phyloP scores from a whole-genome alignment of 305 asterid species.

The Fraxinus angustifolia region DNA sequence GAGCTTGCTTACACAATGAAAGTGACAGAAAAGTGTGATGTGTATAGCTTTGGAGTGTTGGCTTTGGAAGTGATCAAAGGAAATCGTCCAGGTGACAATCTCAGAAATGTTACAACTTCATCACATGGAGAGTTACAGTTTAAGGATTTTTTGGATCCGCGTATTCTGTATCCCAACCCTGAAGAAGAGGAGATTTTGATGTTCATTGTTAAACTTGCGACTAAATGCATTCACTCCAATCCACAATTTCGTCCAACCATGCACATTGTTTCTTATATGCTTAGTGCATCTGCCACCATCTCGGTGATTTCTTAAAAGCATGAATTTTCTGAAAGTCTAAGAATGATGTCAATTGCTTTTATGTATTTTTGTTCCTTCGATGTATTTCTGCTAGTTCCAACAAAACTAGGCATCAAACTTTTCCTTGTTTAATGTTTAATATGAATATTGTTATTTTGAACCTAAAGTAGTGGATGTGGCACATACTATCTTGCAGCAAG shows the following conservation, averaged over 20 bases:
- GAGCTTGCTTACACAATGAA: conserved; percentile 22
- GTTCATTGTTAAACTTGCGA: conserved; percentile 22
- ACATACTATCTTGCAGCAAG: neutral
- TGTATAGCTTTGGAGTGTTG: conserved; percentile 16
- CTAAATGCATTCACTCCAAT: neutral
- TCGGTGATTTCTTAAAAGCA: neutral
- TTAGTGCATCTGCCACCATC: neutral
- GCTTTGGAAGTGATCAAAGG: conserved; percentile 24
- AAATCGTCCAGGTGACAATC: conserved; percentile 9
- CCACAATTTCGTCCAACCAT: neutral
- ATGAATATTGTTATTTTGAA: neutral
- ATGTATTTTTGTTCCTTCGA: neutral
- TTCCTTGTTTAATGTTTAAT: neutral
- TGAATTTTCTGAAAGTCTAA: neutral
- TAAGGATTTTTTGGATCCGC: conserved; percentile 21
- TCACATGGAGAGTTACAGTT: neutral
- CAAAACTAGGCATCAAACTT: neutral
- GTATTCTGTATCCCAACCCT: conserved; percentile 11
- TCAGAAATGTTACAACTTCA: neutral
- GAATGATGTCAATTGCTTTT: neutral
- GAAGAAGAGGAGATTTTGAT: conserved; percentile 15
- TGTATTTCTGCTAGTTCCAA: neutral
- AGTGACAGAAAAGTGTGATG: neutral
- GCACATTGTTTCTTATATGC: neutral
- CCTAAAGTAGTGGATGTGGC: neutral